Evolutionary conservation across 176 grass and related monocot species (phyloP).

Genomic region (sorghum (Sorghum bicolor)): Sorghum_bicolor_NCBIv3 NC_012879.2:53618001-53618500

Average conservation of each 20-base stretch:
- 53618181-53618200: neutral
- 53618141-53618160: conserved; percentile 87
- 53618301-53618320: neutral
- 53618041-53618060: conserved; percentile 39
- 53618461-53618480: neutral
- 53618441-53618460: neutral
- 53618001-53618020: conserved; percentile 33
- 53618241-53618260: neutral
- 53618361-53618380: neutral
- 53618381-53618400: neutral
- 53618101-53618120: conserved; percentile 84
- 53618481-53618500: neutral
- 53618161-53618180: conserved; percentile 31
- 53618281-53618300: conserved; percentile 4
- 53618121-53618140: conserved; percentile 83
- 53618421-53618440: neutral
- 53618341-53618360: neutral
- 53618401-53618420: neutral
- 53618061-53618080: conserved; percentile 70
- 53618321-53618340: neutral
- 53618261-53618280: neutral
- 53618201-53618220: neutral
- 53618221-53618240: neutral
- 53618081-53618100: conserved; percentile 75
- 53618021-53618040: conserved; percentile 52